phyloP scores from a whole-genome alignment of 768 basidiomycete genomes.

The Lactarius trivialis region DNA sequence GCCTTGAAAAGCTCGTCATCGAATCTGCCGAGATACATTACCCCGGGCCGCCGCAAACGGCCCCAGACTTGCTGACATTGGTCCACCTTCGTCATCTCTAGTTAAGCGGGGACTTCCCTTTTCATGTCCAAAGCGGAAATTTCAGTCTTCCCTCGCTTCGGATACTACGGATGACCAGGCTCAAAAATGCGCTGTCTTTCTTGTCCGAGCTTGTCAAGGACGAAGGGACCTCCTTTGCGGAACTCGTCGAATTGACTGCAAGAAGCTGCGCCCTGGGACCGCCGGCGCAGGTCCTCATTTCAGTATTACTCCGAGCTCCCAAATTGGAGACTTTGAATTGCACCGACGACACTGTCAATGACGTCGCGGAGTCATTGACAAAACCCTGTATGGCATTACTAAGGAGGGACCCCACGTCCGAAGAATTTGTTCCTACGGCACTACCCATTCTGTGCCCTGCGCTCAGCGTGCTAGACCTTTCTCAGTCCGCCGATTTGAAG shows the following conservation, averaged over 20 bases:
- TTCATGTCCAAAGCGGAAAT: background rate
- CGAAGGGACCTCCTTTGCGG: conserved; percentile 13
- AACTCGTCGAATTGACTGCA: conserved; percentile 15
- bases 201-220: conserved; percentile 2
- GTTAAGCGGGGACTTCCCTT: background rate
- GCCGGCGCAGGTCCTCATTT: background rate
- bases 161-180: conserved; percentile 4
- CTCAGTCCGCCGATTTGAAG: conserved; percentile 7
- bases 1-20: conserved; percentile 23
- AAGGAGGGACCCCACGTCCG: background rate
- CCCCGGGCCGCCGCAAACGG: background rate
- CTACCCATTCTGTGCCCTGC: conserved; percentile 20
- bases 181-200: background rate
- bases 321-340: conserved; percentile 10
- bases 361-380: conserved; percentile 5
- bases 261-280: background rate
- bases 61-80: conserved; percentile 2
- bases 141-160: conserved; percentile 17
- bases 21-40: background rate
- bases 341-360: background rate
- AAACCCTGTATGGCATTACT: too few species aligned
- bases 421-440: background rate
- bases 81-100: conserved; percentile 18
- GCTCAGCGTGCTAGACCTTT: conserved; percentile 16
- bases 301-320: background rate